Evolutionary conservation across 306 rosid species (phyloP).

Genomic region (Quercus suber): DNA sequence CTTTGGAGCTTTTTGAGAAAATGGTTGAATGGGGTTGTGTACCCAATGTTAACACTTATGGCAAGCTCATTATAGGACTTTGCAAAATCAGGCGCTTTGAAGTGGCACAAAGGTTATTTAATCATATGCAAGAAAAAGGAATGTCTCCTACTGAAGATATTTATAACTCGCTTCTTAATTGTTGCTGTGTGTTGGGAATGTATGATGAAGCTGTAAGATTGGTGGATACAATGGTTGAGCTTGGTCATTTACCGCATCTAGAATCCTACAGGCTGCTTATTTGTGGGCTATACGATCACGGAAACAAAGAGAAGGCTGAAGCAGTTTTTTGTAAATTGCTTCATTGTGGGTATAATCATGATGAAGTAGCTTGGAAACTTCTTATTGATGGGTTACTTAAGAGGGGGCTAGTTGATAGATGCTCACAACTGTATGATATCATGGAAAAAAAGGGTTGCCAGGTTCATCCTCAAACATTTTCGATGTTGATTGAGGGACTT

Average conservation of each 20-base stretch:
- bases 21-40: constrained; percentile 60
- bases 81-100: constrained; percentile 53
- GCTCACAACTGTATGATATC: constrained; percentile 57
- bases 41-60: constrained; percentile 60
- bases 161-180: constrained; percentile 55
- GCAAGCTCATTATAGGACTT: constrained; percentile 65
- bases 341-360: constrained; percentile 51
- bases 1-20: constrained; percentile 51
- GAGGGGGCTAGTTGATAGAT: constrained; percentile 51
- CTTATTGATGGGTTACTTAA: constrained; percentile 73
- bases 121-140: constrained; percentile 56
- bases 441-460: constrained; percentile 64
- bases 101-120: constrained; percentile 45
- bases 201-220: constrained; percentile 53
- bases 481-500: constrained; percentile 59
- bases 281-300: constrained; percentile 61
- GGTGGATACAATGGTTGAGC: constrained; percentile 60
- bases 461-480: constrained; percentile 68
- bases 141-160: constrained; percentile 51
- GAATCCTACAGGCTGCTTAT: constrained; percentile 67
- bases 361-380: constrained; percentile 87
- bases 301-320: constrained; percentile 57
- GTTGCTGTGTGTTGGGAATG: constrained; percentile 56
- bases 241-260: constrained; percentile 58
- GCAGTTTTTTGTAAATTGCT: constrained; percentile 50